Percentiles rank a stretch among this genome's conserved stretches.
phyloP scores from a whole-genome alignment of 805 yeast species.

The Candida coquimbonensis region DNA sequence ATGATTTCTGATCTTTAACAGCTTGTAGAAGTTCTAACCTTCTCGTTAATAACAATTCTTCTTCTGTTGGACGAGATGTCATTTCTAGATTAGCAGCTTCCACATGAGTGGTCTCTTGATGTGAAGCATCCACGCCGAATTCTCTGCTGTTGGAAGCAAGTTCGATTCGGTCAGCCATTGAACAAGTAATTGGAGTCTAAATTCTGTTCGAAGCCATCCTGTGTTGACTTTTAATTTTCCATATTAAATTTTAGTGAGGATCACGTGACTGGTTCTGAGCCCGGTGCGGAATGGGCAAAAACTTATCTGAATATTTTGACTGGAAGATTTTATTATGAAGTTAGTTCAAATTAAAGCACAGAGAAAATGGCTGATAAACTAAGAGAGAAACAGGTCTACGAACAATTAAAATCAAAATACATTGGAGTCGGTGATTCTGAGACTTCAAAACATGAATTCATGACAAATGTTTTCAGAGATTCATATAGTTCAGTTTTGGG shows the following conservation, averaged over 20 bases:
- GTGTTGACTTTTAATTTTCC: no score
- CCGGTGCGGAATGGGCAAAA: no score
- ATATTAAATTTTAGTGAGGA: no score
- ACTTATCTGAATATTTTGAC: no score
- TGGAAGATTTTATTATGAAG: no score
- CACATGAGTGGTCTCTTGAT: neutral
- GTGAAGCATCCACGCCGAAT: neutral
- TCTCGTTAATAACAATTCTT: neutral
- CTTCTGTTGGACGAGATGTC: neutral
- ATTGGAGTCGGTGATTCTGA: conserved; percentile 73
- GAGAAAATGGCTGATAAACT: conserved; percentile 53
- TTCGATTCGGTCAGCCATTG: neutral
- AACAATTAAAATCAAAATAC: conserved; percentile 51
- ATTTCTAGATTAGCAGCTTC: conserved; percentile 7
- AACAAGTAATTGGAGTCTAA: no score
- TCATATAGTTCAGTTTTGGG: conserved; percentile 56
- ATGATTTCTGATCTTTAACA: neutral
- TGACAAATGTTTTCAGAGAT: conserved; percentile 59
- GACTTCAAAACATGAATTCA: conserved; percentile 65
- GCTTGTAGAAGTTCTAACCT: neutral
- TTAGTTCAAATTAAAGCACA: no score
- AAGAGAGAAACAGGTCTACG: conserved; percentile 51
- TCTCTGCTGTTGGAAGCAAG: neutral
- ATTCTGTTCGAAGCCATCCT: no score
- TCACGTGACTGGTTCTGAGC: no score